Evolutionary conservation across 345 rosid species (phyloP).

Genomic region (Heritiera littoralis): DNA sequence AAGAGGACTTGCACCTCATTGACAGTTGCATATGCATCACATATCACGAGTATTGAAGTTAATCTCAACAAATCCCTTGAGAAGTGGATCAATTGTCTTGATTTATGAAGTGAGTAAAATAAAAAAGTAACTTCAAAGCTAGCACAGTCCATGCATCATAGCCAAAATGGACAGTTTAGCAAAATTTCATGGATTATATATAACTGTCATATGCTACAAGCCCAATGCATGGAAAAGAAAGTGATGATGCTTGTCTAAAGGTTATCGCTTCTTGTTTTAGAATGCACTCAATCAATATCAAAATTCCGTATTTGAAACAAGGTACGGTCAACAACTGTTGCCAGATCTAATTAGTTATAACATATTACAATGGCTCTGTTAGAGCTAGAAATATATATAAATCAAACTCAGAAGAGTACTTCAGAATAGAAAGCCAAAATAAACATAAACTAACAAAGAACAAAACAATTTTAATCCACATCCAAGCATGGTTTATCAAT

Average conservation of each 20-base stretch:
- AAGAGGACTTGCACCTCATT: neutral
- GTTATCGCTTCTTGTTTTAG: neutral
- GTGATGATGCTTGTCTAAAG: neutral
- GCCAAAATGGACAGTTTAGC: neutral
- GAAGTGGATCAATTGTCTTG: neutral
- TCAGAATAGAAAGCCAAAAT: neutral
- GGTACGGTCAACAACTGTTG: neutral
- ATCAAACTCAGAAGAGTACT: neutral
- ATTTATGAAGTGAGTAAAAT: neutral
- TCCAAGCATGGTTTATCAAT: neutral
- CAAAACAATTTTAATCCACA: neutral
- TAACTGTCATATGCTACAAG: neutral
- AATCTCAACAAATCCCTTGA: conserved; percentile 6
- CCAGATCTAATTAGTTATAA: conserved; percentile 1
- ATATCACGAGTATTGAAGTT: neutral
- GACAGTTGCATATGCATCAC: neutral
- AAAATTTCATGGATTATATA: neutral
- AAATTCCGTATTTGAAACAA: neutral
- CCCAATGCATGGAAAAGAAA: neutral
- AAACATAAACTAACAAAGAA: neutral
- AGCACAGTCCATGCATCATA: neutral
- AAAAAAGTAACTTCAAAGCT: neutral
- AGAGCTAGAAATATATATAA: neutral
- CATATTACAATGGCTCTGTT: neutral
- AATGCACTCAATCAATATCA: neutral